These are phyloP conservation scores for Scutellaria barbata DNA, from an alignment of 257 asterid genomes.

Conservation along the genomic window DNA sequence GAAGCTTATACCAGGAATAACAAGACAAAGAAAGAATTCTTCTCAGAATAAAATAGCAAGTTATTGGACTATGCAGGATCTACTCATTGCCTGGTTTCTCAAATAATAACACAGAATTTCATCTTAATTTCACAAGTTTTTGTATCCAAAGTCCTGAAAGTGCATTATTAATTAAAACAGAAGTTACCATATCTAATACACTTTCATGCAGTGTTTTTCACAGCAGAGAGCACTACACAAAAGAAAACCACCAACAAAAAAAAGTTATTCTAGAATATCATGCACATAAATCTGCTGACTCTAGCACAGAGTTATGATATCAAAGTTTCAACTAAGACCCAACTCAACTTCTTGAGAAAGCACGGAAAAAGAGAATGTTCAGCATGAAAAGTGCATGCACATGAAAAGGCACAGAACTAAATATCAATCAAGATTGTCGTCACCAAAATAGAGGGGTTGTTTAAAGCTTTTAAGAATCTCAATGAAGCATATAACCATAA, in stretches of 20 bases:
- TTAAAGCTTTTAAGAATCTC: background rate
- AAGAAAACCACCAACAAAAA: slow-evolving; percentile 9
- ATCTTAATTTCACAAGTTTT: slow-evolving; percentile 10
- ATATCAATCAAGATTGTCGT: slow-evolving; percentile 1
- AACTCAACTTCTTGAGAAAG: slow-evolving; percentile 21
- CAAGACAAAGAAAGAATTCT: background rate
- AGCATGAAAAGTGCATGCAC: slow-evolving; percentile 19
- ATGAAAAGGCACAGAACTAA: background rate
- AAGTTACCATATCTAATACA: slow-evolving; percentile 20
- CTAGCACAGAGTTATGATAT: background rate
- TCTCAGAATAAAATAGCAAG: slow-evolving; percentile 4
- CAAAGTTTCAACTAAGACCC: background rate
- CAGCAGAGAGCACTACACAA: slow-evolving; percentile 16
- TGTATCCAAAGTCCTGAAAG: slow-evolving; percentile 12
- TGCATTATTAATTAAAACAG: background rate
- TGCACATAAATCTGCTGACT: slow-evolving; percentile 6
- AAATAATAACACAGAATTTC: slow-evolving; percentile 11
- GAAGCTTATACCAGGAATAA: background rate
- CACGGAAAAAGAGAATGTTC: slow-evolving; percentile 6
- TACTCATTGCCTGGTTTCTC: background rate
- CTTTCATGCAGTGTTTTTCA: background rate
- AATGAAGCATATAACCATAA: slow-evolving; percentile 16
- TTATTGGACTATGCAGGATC: background rate
- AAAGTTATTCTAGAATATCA: slow-evolving; percentile 4
- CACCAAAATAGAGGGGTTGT: background rate